phyloP scores from a whole-genome alignment of 371 early-diverging fungal species.

The Actinomortierella wolfii region DNA sequence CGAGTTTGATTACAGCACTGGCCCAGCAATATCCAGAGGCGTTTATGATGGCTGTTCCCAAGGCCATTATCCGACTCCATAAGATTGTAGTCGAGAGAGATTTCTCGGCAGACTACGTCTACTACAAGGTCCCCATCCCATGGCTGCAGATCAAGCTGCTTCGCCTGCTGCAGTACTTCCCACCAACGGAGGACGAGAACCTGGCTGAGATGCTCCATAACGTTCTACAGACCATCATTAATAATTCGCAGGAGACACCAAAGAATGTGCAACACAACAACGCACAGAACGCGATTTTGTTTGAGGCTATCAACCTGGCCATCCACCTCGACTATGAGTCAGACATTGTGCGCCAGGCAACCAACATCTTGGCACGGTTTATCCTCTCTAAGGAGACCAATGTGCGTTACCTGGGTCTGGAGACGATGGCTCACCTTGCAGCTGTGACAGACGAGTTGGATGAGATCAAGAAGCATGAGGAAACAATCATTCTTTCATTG shows the following conservation, averaged over 20 bases:
- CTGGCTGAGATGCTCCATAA: conserved; percentile 66
- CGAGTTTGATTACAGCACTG: conserved; percentile 84
- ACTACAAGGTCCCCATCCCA: conserved; percentile 96
- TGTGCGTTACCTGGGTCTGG: conserved; percentile 92
- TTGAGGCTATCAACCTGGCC: conserved; percentile 95
- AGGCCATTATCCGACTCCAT: conserved; percentile 79
- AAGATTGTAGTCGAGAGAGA: conserved; percentile 88
- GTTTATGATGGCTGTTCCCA: conserved; percentile 73
- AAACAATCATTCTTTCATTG: conserved; percentile 85
- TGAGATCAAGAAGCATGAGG: conserved; percentile 86
- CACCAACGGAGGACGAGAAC: conserved; percentile 76
- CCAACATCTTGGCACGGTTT: conserved; percentile 82
- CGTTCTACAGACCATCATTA: conserved; percentile 80
- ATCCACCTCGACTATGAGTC: conserved; percentile 93
- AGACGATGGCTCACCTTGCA: conserved; percentile 96
- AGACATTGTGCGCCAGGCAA: conserved; percentile 81
- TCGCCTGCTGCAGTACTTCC: conserved; percentile 92
- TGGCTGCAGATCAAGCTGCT: conserved; percentile 97
- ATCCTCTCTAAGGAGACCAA: conserved; percentile 95
- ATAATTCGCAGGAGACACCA: conserved; percentile 83
- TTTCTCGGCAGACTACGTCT: conserved; percentile 85
- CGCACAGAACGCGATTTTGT: conserved; percentile 93
- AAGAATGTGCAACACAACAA: conserved; percentile 97
- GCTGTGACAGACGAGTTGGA: conserved; percentile 85
- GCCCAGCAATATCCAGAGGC: conserved; percentile 89